Evolutionary conservation across 2,329 filamentous ascomycete species (phyloP).

Genomic region (Colletotrichum falcatum): DNA sequence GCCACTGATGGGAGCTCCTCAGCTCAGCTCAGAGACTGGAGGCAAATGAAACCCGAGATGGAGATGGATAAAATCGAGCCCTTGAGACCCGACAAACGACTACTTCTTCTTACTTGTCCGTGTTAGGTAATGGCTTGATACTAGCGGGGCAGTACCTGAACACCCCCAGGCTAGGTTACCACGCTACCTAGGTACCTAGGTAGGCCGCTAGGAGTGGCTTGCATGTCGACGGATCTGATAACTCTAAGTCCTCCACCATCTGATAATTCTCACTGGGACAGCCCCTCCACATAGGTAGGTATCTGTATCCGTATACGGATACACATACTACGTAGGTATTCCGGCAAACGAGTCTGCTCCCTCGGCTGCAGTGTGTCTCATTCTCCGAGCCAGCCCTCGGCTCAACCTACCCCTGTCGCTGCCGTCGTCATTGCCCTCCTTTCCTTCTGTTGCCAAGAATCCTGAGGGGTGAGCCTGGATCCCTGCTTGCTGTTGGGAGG

Average conservation of each 20-base stretch:
- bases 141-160: conserved; percentile 16
- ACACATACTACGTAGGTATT: not conserved
- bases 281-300: conserved; percentile 10
- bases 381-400: conserved; percentile 34
- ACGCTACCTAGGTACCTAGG: too few species aligned
- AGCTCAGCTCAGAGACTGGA: not conserved
- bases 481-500: conserved; percentile 28
- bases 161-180: conserved; percentile 18
- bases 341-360: conserved; percentile 6
- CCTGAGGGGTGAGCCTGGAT: conserved; percentile 17
- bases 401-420: conserved; percentile 25
- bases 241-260: conserved; percentile 43
- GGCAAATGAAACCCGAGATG: conserved; percentile 21
- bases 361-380: conserved; percentile 30
- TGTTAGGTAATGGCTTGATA: conserved; percentile 27
- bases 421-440: not conserved
- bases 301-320: too few species aligned
- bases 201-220: conserved; percentile 37
- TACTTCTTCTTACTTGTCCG: conserved; percentile 14
- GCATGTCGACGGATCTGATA: conserved; percentile 42
- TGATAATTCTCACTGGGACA: conserved; percentile 24
- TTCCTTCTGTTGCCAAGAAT: not conserved
- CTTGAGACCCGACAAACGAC: conserved; percentile 1
- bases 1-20: conserved; percentile 18
- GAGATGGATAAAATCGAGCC: not conserved